Evolutionary conservation across 106 monocot genomes (phyloP).

Genomic region (Dendrobium chrysotoxum): DNA sequence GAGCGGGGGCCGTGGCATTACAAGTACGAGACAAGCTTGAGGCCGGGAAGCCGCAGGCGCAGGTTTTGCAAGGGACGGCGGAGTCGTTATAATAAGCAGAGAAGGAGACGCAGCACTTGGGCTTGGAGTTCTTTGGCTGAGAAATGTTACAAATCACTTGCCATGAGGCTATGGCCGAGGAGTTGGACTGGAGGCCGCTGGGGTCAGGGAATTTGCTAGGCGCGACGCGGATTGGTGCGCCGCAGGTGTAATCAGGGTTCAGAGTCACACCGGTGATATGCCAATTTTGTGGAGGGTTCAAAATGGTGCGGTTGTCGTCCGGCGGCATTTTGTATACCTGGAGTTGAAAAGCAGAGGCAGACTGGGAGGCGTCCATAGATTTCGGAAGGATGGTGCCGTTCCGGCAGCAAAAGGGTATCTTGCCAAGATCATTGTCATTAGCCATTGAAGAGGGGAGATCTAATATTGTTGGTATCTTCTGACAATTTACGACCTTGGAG

Average conservation of each 20-base stretch:
- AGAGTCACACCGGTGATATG: conserved; percentile 49
- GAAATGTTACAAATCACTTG: conserved; percentile 77
- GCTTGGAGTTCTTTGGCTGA: conserved; percentile 18
- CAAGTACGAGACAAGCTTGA: conserved; percentile 26
- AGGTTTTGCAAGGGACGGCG: conserved; percentile 71
- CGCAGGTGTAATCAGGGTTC: conserved; percentile 71
- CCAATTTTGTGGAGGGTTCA: conserved; percentile 62
- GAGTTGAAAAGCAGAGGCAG: conserved; percentile 74
- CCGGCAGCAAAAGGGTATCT: conserved; percentile 68
- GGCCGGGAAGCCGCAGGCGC: conserved; percentile 67
- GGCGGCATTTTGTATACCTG: conserved; percentile 98
- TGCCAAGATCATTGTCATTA: conserved; percentile 54
- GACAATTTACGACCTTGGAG: conserved; percentile 62
- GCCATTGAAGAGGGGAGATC: conserved; percentile 46
- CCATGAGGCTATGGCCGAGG: conserved; percentile 58
- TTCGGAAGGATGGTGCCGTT: conserved; percentile 82
- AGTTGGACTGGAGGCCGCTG: conserved; percentile 44
- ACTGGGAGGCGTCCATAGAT: conserved; percentile 52
- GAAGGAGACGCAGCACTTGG: conserved; percentile 89
- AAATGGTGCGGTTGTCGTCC: conserved; percentile 58
- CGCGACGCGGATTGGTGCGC: conserved; percentile 49
- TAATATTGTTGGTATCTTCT: conserved; percentile 40
- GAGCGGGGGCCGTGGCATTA: conserved; percentile 39
- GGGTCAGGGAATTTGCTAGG: conserved; percentile 56
- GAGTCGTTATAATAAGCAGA: conserved; percentile 81